Conservation (phyloP, 106 monocot species). For the Ottelia alismoides region DNA sequence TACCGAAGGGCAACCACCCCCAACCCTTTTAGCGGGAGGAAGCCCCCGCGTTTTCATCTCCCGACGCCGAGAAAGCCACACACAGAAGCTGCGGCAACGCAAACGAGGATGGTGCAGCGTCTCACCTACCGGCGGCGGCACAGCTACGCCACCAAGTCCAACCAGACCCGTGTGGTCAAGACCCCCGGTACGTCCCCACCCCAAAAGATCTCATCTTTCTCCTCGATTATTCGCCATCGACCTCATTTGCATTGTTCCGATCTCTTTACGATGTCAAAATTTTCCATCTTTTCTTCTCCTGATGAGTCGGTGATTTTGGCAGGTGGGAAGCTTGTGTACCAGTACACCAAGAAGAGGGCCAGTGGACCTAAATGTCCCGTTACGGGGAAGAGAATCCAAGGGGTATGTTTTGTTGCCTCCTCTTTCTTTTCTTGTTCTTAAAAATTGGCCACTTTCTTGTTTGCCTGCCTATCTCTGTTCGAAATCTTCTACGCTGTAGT, state of each 20-base stretch:
- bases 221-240: no score
- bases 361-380: conserved; percentile 68
- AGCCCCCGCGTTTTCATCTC: no score
- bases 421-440: neutral
- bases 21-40: no score
- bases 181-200: conserved; percentile 31
- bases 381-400: conserved; percentile 71
- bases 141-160: conserved; percentile 29
- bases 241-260: neutral
- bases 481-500: neutral
- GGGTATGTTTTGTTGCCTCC: conserved; percentile 19
- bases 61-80: neutral
- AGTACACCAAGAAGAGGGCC: conserved; percentile 56
- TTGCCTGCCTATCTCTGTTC: no score
- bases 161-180: conserved; percentile 51
- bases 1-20: no score
- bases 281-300: neutral
- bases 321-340: conserved; percentile 72
- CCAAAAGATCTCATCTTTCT: neutral
- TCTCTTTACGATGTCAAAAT: neutral
- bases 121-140: conserved; percentile 15
- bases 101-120: conserved; percentile 16
- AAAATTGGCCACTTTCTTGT: no score
- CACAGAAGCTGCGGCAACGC: neutral
- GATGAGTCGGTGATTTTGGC: conserved; percentile 1